Evolutionary conservation across 257 asterid genomes (phyloP).

Genomic region (Capsicum baccatum): DNA sequence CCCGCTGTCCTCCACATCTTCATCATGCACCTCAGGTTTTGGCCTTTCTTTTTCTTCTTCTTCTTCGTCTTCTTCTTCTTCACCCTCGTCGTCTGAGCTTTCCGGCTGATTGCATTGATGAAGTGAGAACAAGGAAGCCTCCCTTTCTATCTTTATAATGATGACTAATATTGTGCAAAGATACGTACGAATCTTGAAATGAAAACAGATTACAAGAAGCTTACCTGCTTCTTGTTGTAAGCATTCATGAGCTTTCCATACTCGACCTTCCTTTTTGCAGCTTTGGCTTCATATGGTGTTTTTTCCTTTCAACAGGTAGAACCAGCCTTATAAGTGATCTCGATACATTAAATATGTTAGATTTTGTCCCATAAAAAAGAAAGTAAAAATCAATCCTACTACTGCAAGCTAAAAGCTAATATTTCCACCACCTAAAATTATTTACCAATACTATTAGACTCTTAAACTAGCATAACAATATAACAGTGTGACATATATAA

Average conservation of each 20-base stretch:
- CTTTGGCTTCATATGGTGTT: slow-evolving; percentile 96
- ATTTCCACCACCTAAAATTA: neutral
- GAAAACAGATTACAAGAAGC: neutral
- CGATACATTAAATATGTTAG: neutral
- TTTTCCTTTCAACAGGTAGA: slow-evolving; percentile 64
- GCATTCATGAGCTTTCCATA: slow-evolving; percentile 80
- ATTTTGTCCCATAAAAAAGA: neutral
- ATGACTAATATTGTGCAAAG: neutral
- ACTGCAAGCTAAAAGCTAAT: neutral
- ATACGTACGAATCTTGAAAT: neutral
- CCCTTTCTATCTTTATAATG: neutral
- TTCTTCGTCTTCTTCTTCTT: slow-evolving; percentile 68
- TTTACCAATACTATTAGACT: neutral
- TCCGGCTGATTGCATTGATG: slow-evolving; percentile 54
- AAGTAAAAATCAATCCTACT: neutral
- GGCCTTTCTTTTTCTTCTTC: slow-evolving; percentile 71
- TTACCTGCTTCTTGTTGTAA: slow-evolving; percentile 87
- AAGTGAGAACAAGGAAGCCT: neutral
- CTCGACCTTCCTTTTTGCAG: slow-evolving; percentile 80
- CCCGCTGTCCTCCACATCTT: slow-evolving; percentile 64
- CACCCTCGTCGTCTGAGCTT: slow-evolving; percentile 85
- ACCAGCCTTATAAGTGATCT: neutral
- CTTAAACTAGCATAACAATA: neutral
- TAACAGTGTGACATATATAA: neutral
- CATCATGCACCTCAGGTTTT: slow-evolving; percentile 66